Evolutionary conservation across 2,329 filamentous ascomycete species (phyloP).

Genomic region (Colletotrichum chlorophyti): DNA sequence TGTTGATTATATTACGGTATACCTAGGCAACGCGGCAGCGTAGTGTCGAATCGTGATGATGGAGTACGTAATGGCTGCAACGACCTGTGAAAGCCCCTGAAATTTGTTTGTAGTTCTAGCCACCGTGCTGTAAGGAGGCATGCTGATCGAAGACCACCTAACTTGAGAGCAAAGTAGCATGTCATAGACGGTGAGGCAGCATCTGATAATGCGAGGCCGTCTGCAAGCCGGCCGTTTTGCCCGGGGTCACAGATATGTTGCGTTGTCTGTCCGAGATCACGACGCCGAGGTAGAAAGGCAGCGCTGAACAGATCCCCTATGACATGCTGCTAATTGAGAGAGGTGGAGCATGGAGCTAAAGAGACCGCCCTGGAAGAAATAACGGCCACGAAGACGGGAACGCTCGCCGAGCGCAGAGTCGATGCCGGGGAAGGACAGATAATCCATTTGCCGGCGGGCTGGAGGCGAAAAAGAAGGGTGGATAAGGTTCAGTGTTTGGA

Average conservation of each 20-base stretch:
- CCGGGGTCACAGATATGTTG: no score
- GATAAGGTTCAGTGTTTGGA: background rate
- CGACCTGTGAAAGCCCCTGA: no score
- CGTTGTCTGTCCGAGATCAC: no score
- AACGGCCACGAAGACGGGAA: slow-evolving; percentile 1
- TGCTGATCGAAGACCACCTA: no score
- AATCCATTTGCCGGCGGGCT: slow-evolving; percentile 26
- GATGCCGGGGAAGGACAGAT: slow-evolving; percentile 28
- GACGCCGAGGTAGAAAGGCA: background rate
- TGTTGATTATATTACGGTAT: background rate
- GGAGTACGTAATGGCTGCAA: no score
- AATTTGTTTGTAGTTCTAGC: no score
- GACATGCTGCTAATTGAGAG: no score
- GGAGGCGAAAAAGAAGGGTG: slow-evolving; percentile 3
- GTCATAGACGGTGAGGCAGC: background rate
- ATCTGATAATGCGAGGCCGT: background rate
- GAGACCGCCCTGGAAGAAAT: no score
- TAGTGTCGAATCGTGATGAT: no score
- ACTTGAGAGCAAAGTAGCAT: no score
- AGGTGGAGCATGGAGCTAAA: background rate
- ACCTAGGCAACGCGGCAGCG: background rate
- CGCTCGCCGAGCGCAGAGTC: slow-evolving; percentile 4
- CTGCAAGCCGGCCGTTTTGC: background rate
- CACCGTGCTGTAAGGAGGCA: no score
- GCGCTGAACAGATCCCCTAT: no score